A percentile compares a stretch with the other conserved stretches of the same genome.
Conservation (phyloP, 2,329 filamentous ascomycete species). For the Cryphonectria nitschkei region DNA sequence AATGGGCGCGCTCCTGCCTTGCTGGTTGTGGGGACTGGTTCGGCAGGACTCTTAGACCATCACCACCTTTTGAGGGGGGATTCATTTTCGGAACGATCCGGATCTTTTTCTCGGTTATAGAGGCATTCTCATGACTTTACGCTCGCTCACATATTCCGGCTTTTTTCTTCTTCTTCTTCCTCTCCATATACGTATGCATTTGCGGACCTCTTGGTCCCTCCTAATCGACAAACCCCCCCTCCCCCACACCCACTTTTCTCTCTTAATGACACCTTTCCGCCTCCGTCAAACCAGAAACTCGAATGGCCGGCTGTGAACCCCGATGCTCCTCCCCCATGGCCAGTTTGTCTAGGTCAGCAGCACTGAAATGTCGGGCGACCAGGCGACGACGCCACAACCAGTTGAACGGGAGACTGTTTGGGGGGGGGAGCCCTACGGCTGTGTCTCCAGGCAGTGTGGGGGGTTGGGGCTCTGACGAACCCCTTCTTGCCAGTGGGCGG, state of each 20-base stretch:
- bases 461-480: neutral
- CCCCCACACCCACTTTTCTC: neutral
- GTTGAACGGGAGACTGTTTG: neutral
- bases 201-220: conserved; percentile 29
- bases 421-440: neutral
- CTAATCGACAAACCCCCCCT: conserved; percentile 24
- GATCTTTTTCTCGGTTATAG: conserved; percentile 29
- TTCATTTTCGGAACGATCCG: conserved; percentile 29
- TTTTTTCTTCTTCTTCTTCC: conserved; percentile 7
- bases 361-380: neutral
- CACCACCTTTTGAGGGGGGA: conserved; percentile 16
- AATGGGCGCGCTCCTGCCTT: conserved; percentile 14
- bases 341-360: neutral
- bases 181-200: conserved; percentile 29
- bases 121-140: conserved; percentile 31
- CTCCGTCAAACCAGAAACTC: conserved; percentile 13
- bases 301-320: conserved; percentile 4
- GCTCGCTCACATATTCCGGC: conserved; percentile 29
- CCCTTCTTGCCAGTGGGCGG: neutral
- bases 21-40: conserved; percentile 17
- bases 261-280: conserved; percentile 24
- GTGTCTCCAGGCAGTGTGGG: neutral
- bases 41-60: conserved; percentile 24
- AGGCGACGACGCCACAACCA: neutral
- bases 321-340: neutral